Evolutionary conservation across 1,284 basidiomycete genomes (phyloP).

Genomic region (Tylopilus sp.): DNA sequence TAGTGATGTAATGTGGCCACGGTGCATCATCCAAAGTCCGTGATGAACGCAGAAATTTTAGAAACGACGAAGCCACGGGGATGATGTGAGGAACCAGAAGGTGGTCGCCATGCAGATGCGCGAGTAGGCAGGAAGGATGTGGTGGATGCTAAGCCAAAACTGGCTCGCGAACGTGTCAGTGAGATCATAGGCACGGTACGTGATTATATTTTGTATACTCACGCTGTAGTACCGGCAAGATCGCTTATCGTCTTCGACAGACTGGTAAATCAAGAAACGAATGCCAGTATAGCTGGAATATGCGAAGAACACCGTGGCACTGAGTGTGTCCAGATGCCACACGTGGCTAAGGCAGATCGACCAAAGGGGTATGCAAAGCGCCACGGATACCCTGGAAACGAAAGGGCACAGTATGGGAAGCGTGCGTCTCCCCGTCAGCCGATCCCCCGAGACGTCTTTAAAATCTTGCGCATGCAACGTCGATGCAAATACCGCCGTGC

Average conservation of each 20-base stretch:
- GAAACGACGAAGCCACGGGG: not conserved
- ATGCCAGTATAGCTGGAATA: constrained; percentile 31
- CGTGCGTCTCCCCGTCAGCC: constrained; percentile 39
- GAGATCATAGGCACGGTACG: not conserved
- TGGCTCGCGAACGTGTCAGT: constrained; percentile 16
- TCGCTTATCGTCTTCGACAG: constrained; percentile 30
- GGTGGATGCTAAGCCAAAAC: constrained; percentile 38
- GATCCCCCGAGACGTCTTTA: constrained; percentile 46
- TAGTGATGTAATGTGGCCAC: not conserved
- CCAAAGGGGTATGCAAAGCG: constrained; percentile 36
- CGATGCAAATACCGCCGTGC: constrained; percentile 30
- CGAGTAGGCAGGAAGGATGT: constrained; percentile 38
- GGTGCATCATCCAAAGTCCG: not conserved
- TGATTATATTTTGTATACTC: constrained; percentile 9
- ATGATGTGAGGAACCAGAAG: not conserved
- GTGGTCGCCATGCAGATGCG: constrained; percentile 10
- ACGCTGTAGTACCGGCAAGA: constrained; percentile 43
- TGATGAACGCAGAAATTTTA: not conserved
- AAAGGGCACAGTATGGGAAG: constrained; percentile 41
- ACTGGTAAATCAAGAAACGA: constrained; percentile 31
- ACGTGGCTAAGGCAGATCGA: constrained; percentile 32
- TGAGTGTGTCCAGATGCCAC: constrained; percentile 30
- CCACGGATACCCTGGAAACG: constrained; percentile 30
- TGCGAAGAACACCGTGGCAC: constrained; percentile 20
- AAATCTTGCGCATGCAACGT: constrained; percentile 52